phyloP scores from a whole-genome alignment of 768 basidiomycete species.

The Tricholoma sp. region DNA sequence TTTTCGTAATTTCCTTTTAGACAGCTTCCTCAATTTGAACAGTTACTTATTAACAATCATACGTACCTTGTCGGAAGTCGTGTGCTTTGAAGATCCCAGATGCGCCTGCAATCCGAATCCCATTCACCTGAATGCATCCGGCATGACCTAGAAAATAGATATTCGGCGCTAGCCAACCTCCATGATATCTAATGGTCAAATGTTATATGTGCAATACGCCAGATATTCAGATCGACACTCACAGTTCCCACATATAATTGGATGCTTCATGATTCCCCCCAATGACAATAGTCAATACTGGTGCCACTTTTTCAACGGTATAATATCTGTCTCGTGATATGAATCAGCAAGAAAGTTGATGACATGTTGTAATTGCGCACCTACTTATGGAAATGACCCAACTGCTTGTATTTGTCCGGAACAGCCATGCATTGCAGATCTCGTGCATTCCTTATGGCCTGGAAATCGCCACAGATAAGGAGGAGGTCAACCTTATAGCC shows the following conservation, averaged over 20 bases:
- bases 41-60: background rate
- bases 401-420: conserved; percentile 78
- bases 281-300: conserved; percentile 87
- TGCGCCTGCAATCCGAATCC: conserved; percentile 81
- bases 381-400: conserved; percentile 84
- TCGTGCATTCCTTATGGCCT: conserved; percentile 80
- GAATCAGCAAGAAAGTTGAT: background rate
- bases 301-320: conserved; percentile 74
- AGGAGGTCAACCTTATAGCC: conserved; percentile 75
- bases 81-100: conserved; percentile 87
- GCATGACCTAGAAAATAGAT: conserved; percentile 95
- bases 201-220: background rate
- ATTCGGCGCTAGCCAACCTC: conserved; percentile 95
- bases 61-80: conserved; percentile 66
- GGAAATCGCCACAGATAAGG: conserved; percentile 94
- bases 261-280: conserved; percentile 98
- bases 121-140: conserved; percentile 84
- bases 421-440: conserved; percentile 92
- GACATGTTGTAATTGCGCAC: conserved; percentile 14
- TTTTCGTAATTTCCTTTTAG: conserved; percentile 70
- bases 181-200: conserved; percentile 65
- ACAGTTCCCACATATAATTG: conserved; percentile 96
- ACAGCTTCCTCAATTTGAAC: background rate
- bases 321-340: conserved; percentile 62
- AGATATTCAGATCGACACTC: conserved; percentile 21